These are phyloP conservation scores for Septoria petroselini DNA, from an alignment of 2,329 filamentous ascomycete species.

Conservation along the genomic window DNA sequence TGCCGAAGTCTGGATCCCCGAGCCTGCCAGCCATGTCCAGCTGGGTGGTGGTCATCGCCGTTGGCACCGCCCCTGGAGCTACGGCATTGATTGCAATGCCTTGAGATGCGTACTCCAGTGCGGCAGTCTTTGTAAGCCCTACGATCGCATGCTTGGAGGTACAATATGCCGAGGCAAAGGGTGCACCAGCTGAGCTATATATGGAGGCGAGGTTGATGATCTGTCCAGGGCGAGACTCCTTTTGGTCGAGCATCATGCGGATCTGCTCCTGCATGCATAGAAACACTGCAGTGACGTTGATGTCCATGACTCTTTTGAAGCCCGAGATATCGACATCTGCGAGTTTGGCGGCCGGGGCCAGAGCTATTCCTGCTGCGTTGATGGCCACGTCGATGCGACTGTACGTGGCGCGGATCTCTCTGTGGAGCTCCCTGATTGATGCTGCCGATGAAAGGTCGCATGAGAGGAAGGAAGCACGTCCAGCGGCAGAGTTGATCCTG, in stretches of 20 bases:
- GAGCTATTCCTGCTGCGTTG: slow-evolving; percentile 1
- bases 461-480: not conserved
- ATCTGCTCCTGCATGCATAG: slow-evolving; percentile 5
- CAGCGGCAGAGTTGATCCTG: not conserved
- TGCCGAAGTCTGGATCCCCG: not conserved
- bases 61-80: slow-evolving; percentile 23
- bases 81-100: slow-evolving; percentile 21
- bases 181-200: slow-evolving; percentile 42
- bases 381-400: slow-evolving; percentile 3
- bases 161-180: slow-evolving; percentile 36
- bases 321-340: not conserved
- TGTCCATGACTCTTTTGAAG: not conserved
- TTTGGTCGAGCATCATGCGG: slow-evolving; percentile 1
- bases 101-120: slow-evolving; percentile 8
- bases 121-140: slow-evolving; percentile 42
- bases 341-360: not conserved
- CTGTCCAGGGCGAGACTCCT: not conserved
- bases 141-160: slow-evolving; percentile 44
- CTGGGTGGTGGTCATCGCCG: not conserved
- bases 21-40: not conserved
- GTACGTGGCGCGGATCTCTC: not conserved
- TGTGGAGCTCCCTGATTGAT: slow-evolving; percentile 1
- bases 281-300: slow-evolving; percentile 5
- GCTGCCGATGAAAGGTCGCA: not conserved
- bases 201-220: slow-evolving; percentile 43